phyloP scores from a whole-genome alignment of 768 basidiomycete species.

The Boletellus sp. region DNA sequence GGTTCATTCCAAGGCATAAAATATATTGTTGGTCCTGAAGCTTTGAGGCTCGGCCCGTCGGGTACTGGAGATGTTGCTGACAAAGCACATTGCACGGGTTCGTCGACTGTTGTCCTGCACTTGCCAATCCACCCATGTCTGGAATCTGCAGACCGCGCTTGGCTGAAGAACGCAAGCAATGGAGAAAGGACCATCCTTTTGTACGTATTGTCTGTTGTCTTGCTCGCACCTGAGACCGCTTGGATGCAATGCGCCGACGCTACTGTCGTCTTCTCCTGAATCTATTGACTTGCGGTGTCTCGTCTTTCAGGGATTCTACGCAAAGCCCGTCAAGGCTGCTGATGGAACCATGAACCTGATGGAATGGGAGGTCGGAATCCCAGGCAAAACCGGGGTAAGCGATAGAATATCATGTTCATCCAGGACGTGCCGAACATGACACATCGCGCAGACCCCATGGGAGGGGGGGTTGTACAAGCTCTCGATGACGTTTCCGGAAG shows the following conservation, averaged over 20 bases:
- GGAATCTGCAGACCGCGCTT: constrained; percentile 92
- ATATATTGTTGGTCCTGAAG: neutral
- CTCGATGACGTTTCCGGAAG: constrained; percentile 94
- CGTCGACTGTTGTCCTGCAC: neutral
- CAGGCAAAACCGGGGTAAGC: constrained; percentile 84
- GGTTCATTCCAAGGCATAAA: neutral
- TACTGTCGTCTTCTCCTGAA: neutral
- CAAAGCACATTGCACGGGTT: constrained; percentile 8
- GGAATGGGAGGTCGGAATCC: constrained; percentile 99
- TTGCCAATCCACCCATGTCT: constrained; percentile 50
- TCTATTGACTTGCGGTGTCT: constrained; percentile 4
- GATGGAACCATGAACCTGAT: constrained; percentile 96
- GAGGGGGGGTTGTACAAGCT: constrained; percentile 95
- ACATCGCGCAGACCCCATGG: constrained; percentile 78
- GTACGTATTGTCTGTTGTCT: constrained; percentile 49
- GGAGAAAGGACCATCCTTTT: constrained; percentile 98
- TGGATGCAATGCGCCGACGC: constrained; percentile 1
- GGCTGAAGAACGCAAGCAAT: constrained; percentile 96
- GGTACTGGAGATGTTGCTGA: constrained; percentile 14
- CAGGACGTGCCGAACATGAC: constrained; percentile 10
- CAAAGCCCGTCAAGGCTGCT: constrained; percentile 82
- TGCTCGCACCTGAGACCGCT: constrained; percentile 2
- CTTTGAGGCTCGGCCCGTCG: too few species aligned
- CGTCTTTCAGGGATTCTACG: constrained; percentile 83
- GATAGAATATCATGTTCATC: constrained; percentile 1